Evolutionary conservation across 2,329 filamentous ascomycete species (phyloP).

Genomic region (Pseudofabraea citricarpa): DNA sequence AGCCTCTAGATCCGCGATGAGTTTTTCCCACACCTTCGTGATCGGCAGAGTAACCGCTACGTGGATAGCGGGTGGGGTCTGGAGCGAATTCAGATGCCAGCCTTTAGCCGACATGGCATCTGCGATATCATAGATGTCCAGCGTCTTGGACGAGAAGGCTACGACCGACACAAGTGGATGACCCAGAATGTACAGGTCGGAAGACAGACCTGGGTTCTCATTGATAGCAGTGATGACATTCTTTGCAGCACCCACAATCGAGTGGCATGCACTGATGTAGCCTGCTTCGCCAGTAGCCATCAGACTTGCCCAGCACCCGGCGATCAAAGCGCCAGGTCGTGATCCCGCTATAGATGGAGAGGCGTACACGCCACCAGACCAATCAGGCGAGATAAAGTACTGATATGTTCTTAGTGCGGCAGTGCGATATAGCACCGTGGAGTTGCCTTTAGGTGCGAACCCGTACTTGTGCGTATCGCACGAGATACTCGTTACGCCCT

Average conservation of each 20-base stretch:
- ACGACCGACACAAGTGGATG: conserved; percentile 86
- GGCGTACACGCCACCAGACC: conserved; percentile 94
- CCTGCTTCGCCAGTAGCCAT: conserved; percentile 84
- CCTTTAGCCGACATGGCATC: conserved; percentile 80
- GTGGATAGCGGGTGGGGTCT: conserved; percentile 88
- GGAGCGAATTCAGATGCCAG: conserved; percentile 94
- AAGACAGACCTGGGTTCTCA: conserved; percentile 60
- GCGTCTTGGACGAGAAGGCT: conserved; percentile 75
- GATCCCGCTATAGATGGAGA: conserved; percentile 89
- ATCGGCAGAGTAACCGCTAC: conserved; percentile 90
- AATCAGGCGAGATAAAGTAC: conserved; percentile 94
- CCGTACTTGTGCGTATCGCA: conserved; percentile 99
- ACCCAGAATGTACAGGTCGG: conserved; percentile 76
- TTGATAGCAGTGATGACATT: conserved; percentile 73
- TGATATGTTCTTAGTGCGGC: conserved; percentile 77
- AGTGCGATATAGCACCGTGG: conserved; percentile 84
- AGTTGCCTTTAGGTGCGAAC: conserved; percentile 97
- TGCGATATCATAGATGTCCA: conserved; percentile 91
- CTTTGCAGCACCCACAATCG: conserved; percentile 84
- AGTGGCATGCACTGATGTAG: conserved; percentile 80
- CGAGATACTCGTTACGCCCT: conserved; percentile 90
- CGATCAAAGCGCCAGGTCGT: conserved; percentile 88
- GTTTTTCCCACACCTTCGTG: conserved; percentile 71
- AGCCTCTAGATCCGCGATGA: conserved; percentile 68
- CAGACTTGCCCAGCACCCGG: conserved; percentile 89